Evolutionary conservation across 176 grass and related monocot genomes (phyloP).

Genomic region (Triticum timopheevii): DNA sequence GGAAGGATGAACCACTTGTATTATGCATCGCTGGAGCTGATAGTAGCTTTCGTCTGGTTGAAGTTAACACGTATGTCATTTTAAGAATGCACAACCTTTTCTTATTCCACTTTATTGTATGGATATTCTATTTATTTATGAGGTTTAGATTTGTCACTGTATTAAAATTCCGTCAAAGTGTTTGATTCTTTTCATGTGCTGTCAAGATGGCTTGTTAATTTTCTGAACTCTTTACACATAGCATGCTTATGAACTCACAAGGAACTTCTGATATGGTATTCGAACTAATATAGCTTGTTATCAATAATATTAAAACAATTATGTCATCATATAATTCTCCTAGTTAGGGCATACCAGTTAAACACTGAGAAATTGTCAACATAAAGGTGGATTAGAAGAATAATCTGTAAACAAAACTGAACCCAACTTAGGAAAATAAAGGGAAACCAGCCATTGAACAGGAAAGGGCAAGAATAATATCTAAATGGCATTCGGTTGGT

Average conservation of each 20-base stretch:
- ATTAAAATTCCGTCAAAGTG: neutral
- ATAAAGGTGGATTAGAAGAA: constrained; percentile 2
- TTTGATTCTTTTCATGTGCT: neutral
- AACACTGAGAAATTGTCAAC: neutral
- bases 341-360: neutral
- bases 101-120: neutral
- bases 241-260: neutral
- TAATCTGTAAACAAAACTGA: constrained; percentile 16
- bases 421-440: neutral
- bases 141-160: neutral
- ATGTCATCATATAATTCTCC: neutral
- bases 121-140: constrained; percentile 25
- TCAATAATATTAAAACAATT: neutral
- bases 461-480: neutral
- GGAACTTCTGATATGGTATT: constrained; percentile 1
- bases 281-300: constrained; percentile 2
- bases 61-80: constrained; percentile 94
- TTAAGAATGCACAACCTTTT: constrained; percentile 18
- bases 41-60: constrained; percentile 94
- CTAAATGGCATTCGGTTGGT: neutral
- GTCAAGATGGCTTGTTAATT: neutral
- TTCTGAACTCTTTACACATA: neutral
- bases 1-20: constrained; percentile 85
- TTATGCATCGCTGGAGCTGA: constrained; percentile 99
- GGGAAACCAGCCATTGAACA: constrained; percentile 2